Base-by-base conservation (phyloP, 148 eudicot genomes). In the Pharnaceum exiguum region DNA sequence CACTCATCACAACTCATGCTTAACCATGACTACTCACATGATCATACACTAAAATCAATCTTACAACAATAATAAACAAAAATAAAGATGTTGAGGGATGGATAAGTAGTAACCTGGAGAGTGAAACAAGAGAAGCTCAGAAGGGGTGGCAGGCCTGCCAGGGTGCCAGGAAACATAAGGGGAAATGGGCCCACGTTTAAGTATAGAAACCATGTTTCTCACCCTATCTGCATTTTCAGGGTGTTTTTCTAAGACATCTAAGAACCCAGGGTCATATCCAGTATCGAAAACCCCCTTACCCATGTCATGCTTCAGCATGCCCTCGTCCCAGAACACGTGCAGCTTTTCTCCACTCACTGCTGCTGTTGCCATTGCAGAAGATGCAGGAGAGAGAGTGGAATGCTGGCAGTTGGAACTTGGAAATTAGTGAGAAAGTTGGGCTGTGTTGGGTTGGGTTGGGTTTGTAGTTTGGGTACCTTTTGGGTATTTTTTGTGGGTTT, bases 271-370 rank as follows among this genome's bases (percentile, higher is more conserved):
- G 61, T 88, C 83, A 5, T 38, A 13, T 10, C 90, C 86, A 13
- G 79, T 42, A 60, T 88, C 96, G 55, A 85, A 93, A 0, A 88
- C 85, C 10, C 99, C 99, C 8, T 62, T 61, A 15, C 95, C 96
- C 42, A 82, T 51, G 19, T 88, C 78, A 51, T 93, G 96, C 5
- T 46, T 39, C 10, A 93, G 64, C 99, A 93, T 88, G 0, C 91
- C 89, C 57, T 85, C 87, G 24, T 93, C 64, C 96, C 95, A 93
- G 81, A 93, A 93, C 21, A 93, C 96, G 56, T 76, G 65, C 5
- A 90, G 60, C 57, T 59, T 31, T 38, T 22, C 65, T n/a, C 10
- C 21, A 27, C 4, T 33, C 11, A 24, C 5, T 2, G 9, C 40
- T 62, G 10, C 17, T 32, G 28, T 47, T 21, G 38, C 63, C 70